Conservation (phyloP, 768 basidiomycete species). For the Hemileccinum impolitum region DNA sequence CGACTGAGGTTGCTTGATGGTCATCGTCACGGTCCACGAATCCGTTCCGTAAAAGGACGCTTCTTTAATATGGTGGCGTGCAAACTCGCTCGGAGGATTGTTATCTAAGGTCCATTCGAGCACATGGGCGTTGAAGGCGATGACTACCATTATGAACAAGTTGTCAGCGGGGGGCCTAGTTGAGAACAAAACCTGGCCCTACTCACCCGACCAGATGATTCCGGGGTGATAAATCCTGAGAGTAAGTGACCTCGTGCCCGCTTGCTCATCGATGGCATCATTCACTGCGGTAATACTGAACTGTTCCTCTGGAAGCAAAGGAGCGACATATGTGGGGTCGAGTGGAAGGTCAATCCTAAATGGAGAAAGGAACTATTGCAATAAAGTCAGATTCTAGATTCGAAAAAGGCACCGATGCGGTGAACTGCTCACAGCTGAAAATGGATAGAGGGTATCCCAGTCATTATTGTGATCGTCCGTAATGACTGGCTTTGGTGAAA, state of each 20-base stretch:
- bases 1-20: slow-evolving; percentile 48
- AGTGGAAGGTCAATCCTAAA: slow-evolving; percentile 71
- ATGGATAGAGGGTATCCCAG: slow-evolving; percentile 86
- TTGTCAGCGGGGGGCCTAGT: background rate
- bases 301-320: slow-evolving; percentile 38
- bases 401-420: background rate
- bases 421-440: slow-evolving; percentile 54
- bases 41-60: slow-evolving; percentile 81
- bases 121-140: slow-evolving; percentile 91
- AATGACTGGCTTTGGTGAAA: slow-evolving; percentile 41
- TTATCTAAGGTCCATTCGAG: slow-evolving; percentile 79
- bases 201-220: slow-evolving; percentile 80
- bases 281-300: slow-evolving; percentile 60
- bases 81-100: slow-evolving; percentile 69
- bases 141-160: slow-evolving; percentile 39
- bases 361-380: slow-evolving; percentile 69
- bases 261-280: slow-evolving; percentile 48
- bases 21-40: slow-evolving; percentile 69
- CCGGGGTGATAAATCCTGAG: slow-evolving; percentile 73
- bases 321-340: slow-evolving; percentile 47
- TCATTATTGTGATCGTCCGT: slow-evolving; percentile 81
- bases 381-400: background rate
- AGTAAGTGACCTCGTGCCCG: slow-evolving; percentile 67
- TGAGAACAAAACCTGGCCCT: background rate
- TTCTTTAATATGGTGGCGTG: slow-evolving; percentile 89